Base-by-base conservation (phyloP, 2,329 filamentous ascomycete species). In the Epichloe amarillans region DNA sequence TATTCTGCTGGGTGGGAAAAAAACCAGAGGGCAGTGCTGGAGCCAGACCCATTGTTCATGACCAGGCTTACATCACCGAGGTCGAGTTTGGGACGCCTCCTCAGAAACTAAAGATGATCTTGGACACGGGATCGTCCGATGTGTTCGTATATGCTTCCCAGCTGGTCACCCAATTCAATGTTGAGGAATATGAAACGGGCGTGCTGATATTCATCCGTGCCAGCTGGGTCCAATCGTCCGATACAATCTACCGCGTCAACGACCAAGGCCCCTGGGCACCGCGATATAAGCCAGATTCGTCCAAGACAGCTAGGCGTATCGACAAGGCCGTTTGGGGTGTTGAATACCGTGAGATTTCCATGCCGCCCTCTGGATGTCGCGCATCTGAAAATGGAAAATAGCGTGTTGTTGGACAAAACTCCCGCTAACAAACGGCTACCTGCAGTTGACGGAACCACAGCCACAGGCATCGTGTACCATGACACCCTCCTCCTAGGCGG, bases 91-190 rank as follows among this genome's bases (percentile, higher is more conserved):
- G 75, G 10, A 72, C 64, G 14, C 75, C 75, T 0, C 66, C 71
- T 1, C 74, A 78, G 54, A 63, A 60, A 5, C 50, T 77, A 41
- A 70, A 69, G 45, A 59, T 78, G 41, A 69, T 74, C n/a, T 56
- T 78, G 23, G 75, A 78, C 55, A 78, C 74, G 2, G 76, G 75
- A 11, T 79, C 76, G 7, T 67, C 72, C 10, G 76, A 79, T 52
- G 64, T 76, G 83, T 93, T 76, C 77, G 84, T 80, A 45, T 10
- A 19, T 15, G 15, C 14, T 39, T 17, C 15, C 19, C 11, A 26
- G 21, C 26, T n/a, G 21, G 8, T 35, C 2, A 43, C 15, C 11
- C 10, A 3, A n/a, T 6, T 10, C 17, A 26, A n/a, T 12, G 23
- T 19, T 14, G 15, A 19, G 30, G 30, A 30, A 11, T 11, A 12